Conservation (phyloP, 2,329 filamentous ascomycete species). For the Sporothrix dimorphospora region DNA sequence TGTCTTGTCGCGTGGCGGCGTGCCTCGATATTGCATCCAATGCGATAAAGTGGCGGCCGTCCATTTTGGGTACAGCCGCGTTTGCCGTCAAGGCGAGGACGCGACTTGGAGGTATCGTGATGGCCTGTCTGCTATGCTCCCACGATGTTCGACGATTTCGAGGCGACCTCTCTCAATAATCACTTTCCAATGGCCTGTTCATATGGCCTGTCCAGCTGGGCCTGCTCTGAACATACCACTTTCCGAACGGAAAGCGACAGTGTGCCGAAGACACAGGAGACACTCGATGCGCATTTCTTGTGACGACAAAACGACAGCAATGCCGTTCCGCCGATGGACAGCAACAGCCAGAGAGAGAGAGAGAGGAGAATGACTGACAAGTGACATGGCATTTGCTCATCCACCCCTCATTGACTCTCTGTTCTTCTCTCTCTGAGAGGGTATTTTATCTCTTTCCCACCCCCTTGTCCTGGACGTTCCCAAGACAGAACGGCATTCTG, state of each 20-base stretch:
- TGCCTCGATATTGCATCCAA: slow-evolving; percentile 10
- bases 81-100: not conserved
- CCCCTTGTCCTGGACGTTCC: not conserved
- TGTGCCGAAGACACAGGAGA: not conserved
- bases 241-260: no score
- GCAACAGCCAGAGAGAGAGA: not conserved
- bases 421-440: not conserved
- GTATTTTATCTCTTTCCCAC: not conserved
- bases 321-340: not conserved
- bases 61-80: not conserved
- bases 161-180: not conserved
- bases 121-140: not conserved
- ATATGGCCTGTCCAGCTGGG: not conserved
- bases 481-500: slow-evolving; percentile 11
- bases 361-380: not conserved
- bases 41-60: not conserved
- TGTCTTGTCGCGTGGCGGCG: not conserved
- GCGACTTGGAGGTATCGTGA: not conserved
- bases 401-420: not conserved
- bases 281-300: no score
- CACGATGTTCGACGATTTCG: not conserved
- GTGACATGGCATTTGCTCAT: not conserved
- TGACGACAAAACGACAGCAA: not conserved
- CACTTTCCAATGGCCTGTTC: not conserved
- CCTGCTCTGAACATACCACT: no score